Base-by-base conservation (phyloP, 2,329 filamentous ascomycete genomes). In the Phoma sp. region DNA sequence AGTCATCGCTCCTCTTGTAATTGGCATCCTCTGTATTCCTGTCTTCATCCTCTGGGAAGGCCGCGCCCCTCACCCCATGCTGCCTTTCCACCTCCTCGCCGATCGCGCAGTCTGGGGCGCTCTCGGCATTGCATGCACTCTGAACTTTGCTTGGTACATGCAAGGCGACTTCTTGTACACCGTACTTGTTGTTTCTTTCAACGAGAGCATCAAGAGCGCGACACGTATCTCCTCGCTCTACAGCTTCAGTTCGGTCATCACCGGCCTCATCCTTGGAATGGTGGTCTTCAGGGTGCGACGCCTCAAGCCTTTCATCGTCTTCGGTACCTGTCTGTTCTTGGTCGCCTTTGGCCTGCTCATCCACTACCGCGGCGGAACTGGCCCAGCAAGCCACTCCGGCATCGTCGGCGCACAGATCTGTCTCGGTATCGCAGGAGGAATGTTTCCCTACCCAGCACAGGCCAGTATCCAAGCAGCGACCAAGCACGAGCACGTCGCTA, bases 311-410 rank as follows among this genome's bases (percentile, higher is more conserved):
- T 86, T 89, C 69, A 87, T 88, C 65, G 71, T 88, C 32, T 73
- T 74, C 23, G 87, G 86, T 28, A 87, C 84, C 1, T 72, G 76
- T 7, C 76, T 88, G 2, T 88, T 86, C 75, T 77, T 86, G 64
- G 83, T 86, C n/a, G 85, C 86, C 1, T 88, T 87, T 58, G 86
- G 86, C 9, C 78, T 89, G 1, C 76, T 89, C 15, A 87, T 88
- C 64, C 78, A 80, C 60, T 89, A 79, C 76, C 84, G 86, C n/a
- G 85, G 85, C 29, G 79, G 81, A 5, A 64, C 76, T 0, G 74
- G 69, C 1, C 29, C 61, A 0, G 69, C 77, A 9, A 78, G 74
- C 55, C 76, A 83, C 50, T 78, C 80, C 1, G 86, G 86, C 23
- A 77, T 89, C 49, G 84, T 89, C 53, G 86, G 82, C 14, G 85